Evolutionary conservation across 768 basidiomycete species (phyloP), one percentile per base, ranked within the genome.

Genomic region (Bullera alba): DNA sequence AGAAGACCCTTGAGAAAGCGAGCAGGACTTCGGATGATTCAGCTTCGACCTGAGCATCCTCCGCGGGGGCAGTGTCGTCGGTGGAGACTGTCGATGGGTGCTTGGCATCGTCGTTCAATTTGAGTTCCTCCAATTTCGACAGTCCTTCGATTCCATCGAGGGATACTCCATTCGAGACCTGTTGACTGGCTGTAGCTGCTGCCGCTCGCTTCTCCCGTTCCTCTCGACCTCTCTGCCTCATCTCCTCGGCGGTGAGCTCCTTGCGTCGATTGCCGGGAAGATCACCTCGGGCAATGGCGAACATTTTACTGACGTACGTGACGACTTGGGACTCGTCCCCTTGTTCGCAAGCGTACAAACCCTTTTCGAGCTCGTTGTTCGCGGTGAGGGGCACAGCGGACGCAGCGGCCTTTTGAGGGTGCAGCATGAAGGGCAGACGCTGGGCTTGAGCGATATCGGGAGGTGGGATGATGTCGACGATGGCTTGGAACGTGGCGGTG

Each of bases 281-380:
- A 42, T 91, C 85, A 48, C 80, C 80, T 19, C 72, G 74, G n/a
- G 82, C 74, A 0, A 96, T 84, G 1, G 91, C 90, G 65, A 97
- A 96, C 93, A 97, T 99, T 73, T 97, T 99, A 78, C 88, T 93
- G 41, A 96, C 86, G 71, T 91, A 95, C 5, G 84, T 93, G 15
- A 83, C 80, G 12, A 90, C 77, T 50, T 74, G 80, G 0, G 84
- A 83, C 5, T 77, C 76, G 1, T 79, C 57, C 1, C 63, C 76
- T 1, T 79, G 78, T 46, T 81, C 80, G 36, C 90, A 87, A 0
- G 79, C 70, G 73, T 84, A 96, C 15, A 97, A 75, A 53, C 87
- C 86, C 54, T 77, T 75, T 65, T 99, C 92, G n/a, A 93, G 75
- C 61, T 84, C 83, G 69, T 83, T 86, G 61, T 81, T 82, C 6